Base-by-base conservation (phyloP, 129 eudicot species). In the Calendula officinalis region DNA sequence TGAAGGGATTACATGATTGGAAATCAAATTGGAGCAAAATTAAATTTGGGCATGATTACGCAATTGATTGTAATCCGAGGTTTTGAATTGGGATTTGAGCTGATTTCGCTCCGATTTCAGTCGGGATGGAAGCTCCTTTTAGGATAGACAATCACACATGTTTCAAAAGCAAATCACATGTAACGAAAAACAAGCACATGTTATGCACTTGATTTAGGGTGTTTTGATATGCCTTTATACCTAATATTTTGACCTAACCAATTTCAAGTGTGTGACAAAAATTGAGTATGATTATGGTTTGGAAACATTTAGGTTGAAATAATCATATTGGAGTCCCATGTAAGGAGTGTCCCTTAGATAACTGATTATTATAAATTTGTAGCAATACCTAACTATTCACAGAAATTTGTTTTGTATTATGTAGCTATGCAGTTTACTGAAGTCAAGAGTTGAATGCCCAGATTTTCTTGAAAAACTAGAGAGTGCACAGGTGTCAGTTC, bases 401-500 rank as follows among this genome's bases (percentile, higher is more conserved):
- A 22, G 30, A 22, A 22, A 22, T 22, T 22, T 22, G 30, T 22
- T 22, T 22, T 22, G 30, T 22, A 2, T 22, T 22, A 22, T 78
- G 80, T 82, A 92, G 99, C 63, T 92, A 38, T 81, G 94, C 78
- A 87, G 64, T 64, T 82, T 92, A 62, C 81, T 92, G 42, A 81
- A 88, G 76, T 92, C 99, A 39, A 77, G 89, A 74, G 79, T 92
- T 66, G 95, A 83, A 71, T 74, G 91, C 63, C 79, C 89, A 32
- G 99, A 88, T 62, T 92, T 92, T 62, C 95, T 92, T 60, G 81
- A 85, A 84, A 92, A 85, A 75, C 69, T 92, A 43, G 96, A 85
- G 73, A 71, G 75, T 45, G 95, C 98, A 17, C 98, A 92, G 71
- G 82, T 83, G 27, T 76, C 91, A 3, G 77, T 76, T 76, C 84